Conservation (phyloP, 1,139 yeast genomes). For the Hansenula sp. region DNA sequence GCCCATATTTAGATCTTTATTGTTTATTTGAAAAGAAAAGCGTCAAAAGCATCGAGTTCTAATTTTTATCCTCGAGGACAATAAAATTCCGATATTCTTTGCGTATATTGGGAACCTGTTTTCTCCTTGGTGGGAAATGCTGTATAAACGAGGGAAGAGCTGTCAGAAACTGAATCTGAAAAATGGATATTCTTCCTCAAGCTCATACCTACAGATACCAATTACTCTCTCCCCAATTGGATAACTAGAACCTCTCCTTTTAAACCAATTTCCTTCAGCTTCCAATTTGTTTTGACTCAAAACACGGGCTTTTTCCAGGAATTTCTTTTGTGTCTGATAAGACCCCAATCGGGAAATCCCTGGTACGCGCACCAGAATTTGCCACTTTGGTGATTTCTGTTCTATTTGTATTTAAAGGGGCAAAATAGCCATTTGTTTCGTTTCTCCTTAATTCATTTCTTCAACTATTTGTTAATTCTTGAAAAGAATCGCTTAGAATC, state of each 20-base stretch:
- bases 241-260: no score
- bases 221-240: no score
- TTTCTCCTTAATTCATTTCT: conserved; percentile 23
- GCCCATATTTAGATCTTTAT: no score
- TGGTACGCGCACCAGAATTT: neutral
- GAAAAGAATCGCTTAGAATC: neutral
- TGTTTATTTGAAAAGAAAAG: no score
- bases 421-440: neutral
- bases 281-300: no score
- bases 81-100: neutral
- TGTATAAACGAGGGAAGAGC: no score
- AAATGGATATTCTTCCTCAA: no score
- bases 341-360: neutral
- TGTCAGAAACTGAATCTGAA: no score
- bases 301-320: neutral
- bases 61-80: no score
- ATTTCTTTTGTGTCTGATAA: conserved; percentile 1
- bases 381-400: conserved; percentile 1
- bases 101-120: neutral
- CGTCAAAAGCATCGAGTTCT: no score
- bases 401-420: neutral
- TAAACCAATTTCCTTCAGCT: neutral
- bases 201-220: no score
- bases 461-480: conserved; percentile 40
- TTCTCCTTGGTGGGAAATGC: neutral